Evolutionary conservation across 2,329 filamentous ascomycete species (phyloP), one percentile per base, ranked within the genome.

Genomic region (Sodiomyces alkalinus): DNA sequence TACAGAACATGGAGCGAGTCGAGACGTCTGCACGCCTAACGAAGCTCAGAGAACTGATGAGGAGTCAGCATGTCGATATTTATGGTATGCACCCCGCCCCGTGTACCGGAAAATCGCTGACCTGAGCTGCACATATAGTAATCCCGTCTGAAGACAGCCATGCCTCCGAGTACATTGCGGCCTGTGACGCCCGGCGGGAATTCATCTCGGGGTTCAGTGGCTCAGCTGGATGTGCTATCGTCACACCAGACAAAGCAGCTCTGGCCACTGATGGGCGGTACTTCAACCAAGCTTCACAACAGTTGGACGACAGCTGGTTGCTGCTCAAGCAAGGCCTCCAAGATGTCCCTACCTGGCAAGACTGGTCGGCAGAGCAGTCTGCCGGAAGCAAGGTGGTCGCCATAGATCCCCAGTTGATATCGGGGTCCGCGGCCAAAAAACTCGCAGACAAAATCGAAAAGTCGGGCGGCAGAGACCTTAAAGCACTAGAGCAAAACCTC

Each of bases 71-170:
- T 39, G 67, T 98, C 40, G 85, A 96, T 53, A 67, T 96, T 35
- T 98, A 98, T 60, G 78, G 87, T 94, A 74, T 52, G 60, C 26
- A 18, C 11, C 13, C 17, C 17, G 13, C 11, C 13, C 21, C 25
- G 17, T 35, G 34, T 31, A 21, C 23, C 28, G 34, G 39, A 32
- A 39, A 19, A 37, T 39, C 38, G 43, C 56, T 65, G 41, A 61
- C 45, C 41, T 36, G 41, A 41, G 26, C 24, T 13, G 31, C 27
- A 21, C 19, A 28, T 30, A 30, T 49, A 96, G 87, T 98, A 47
- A 71, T 96, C 6, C 90, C 90, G 1, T 94, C 87, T 19, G 90
- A 96, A 68, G 90, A 98, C 52, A 87, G 82, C 48, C 90, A 98
- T 52, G 82, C 87, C 41, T 96, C 87, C 41, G 90, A 98, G 59